Evolutionary conservation across 2,329 filamentous ascomycete species (phyloP), one percentile per base, ranked within the genome.

Genomic region (Escovopsis weberi): DNA sequence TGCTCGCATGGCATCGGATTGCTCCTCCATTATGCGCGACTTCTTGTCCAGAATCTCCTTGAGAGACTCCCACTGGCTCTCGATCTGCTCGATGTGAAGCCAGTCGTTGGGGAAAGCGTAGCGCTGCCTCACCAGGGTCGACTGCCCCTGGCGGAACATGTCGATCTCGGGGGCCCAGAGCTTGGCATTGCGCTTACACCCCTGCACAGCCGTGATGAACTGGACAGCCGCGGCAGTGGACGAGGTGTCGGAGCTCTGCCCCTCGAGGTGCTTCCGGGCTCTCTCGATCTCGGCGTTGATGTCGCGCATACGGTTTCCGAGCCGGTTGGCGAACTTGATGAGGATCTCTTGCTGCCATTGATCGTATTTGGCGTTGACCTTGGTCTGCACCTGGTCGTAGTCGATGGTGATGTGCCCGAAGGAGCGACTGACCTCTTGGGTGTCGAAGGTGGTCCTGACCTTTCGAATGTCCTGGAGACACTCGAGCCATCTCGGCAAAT

Each of bases 281-380:
- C 87, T 87, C 54, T 94, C 85, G 46, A 98, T 83, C 48, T 96
- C 89, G 11, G 83, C 80, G 53, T 91, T 87, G 4, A 95, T 82
- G 55, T 98, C 91, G 39, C 86, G 77, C 79, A 96, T 93, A 40
- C 88, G 84, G 48, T 78, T 83, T 38, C 88, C 86, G 38, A 98
- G 80, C 43, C 91, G 85, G 44, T 75, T 74, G 33, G 87, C 91
- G 62, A 98, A 99, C 59, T 94, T 94, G 52, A 84, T 76, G 33
- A 96, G 70, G 43, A 98, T 94, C 51, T 99, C 91, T 54, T 95
- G 86, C 61, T 99, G 91, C 91, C 93, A 98, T 60, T 96, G 89
- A 58, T 99, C 93, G 58, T 98, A 99, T 61, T 96, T 98, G 53
- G 87, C 86, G 55, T 96, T 98, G 60, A 99, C 91, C 63, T 94